phyloP scores from a whole-genome alignment of 1,139 yeast species.

The Blastobotrys elegans region DNA sequence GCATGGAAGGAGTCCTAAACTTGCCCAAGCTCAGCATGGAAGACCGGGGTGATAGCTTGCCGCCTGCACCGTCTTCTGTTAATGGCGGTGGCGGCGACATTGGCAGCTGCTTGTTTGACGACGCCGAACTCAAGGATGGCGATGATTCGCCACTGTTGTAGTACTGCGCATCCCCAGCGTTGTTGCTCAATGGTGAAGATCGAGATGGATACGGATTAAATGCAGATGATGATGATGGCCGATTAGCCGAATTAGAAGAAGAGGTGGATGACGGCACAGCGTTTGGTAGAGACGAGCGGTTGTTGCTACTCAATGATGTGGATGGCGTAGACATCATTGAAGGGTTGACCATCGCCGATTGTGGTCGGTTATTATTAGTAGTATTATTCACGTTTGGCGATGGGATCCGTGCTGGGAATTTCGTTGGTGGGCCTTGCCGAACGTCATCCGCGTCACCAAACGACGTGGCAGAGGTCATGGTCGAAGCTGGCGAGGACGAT shows the following conservation, averaged over 20 bases:
- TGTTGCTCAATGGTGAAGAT: slow-evolving; percentile 5
- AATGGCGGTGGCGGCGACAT: not conserved
- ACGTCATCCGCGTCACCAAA: slow-evolving; percentile 8
- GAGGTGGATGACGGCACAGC: not conserved
- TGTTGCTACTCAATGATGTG: not conserved
- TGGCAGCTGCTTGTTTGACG: not conserved
- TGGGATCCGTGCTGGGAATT: slow-evolving; percentile 5
- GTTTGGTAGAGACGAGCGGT: not conserved
- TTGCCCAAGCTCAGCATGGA: not conserved
- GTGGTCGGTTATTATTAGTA: slow-evolving; percentile 1
- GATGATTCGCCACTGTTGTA: slow-evolving; percentile 5
- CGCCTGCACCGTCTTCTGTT: not conserved
- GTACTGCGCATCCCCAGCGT: no score
- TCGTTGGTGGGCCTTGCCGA: slow-evolving; percentile 7
- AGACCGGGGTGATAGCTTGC: not conserved
- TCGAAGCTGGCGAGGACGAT: slow-evolving; percentile 7
- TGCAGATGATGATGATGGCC: slow-evolving; percentile 6
- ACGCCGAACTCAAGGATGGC: no score
- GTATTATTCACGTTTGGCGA: not conserved
- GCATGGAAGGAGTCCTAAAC: slow-evolving; percentile 7
- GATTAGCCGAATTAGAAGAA: not conserved
- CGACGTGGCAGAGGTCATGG: slow-evolving; percentile 9
- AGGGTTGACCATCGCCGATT: not conserved
- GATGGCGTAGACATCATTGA: not conserved
- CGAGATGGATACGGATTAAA: slow-evolving; percentile 9